Evolutionary conservation across 441 rosid genomes (phyloP).

Genomic region (Pelargonium exstipulatum): DNA sequence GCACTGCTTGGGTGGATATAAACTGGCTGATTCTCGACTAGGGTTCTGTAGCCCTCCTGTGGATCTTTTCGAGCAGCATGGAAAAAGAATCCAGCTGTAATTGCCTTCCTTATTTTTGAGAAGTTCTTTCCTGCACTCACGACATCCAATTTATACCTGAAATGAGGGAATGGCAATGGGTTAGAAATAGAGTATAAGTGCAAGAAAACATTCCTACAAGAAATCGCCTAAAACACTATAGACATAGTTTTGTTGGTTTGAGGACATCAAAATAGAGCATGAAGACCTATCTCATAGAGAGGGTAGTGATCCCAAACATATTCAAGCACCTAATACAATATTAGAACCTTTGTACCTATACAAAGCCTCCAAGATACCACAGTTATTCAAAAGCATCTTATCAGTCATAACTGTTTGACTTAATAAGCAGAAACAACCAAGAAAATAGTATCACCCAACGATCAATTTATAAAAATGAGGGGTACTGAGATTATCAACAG

Average conservation of each 20-base stretch:
- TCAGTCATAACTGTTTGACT: background rate
- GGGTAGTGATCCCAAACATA: no score
- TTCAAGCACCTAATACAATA: no score
- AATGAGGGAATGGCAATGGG: conserved; percentile 10
- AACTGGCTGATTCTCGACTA: conserved; percentile 89
- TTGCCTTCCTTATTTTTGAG: conserved; percentile 79
- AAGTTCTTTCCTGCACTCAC: conserved; percentile 83
- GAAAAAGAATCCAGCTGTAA: conserved; percentile 86
- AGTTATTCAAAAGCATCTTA: background rate
- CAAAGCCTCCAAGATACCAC: background rate
- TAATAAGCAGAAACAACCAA: background rate
- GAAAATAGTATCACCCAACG: background rate
- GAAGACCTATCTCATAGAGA: no score
- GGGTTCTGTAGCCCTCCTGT: conserved; percentile 82
- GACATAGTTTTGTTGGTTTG: background rate
- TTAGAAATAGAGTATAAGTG: conserved; percentile 9
- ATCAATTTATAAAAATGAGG: no score
- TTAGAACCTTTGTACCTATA: background rate
- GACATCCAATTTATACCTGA: conserved; percentile 79
- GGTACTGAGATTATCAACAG: background rate
- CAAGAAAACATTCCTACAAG: background rate
- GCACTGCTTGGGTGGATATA: conserved; percentile 95
- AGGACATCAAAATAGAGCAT: no score
- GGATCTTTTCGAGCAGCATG: conserved; percentile 86
- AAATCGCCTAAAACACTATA: background rate